These are phyloP conservation scores for Backusella parvicylindrica DNA, from an alignment of 192 early-diverging fungal species.

Conservation along the genomic window DNA sequence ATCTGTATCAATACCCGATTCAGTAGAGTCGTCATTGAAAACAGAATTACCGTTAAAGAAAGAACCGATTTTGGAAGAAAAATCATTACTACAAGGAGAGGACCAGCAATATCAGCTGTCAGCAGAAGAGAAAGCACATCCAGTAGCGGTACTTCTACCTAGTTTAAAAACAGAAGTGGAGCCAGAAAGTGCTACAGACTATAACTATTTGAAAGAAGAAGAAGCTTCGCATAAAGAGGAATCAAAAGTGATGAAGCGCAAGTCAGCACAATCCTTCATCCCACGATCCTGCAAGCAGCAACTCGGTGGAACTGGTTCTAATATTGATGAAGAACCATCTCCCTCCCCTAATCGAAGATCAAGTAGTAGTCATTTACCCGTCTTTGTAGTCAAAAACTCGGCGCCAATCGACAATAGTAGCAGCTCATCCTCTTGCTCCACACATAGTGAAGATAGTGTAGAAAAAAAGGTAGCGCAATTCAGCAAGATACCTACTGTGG, in stretches of 20 bases:
- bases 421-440: background rate
- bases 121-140: background rate
- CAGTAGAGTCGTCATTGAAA: background rate
- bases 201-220: background rate
- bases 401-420: background rate
- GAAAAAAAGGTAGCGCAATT: background rate
- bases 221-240: background rate
- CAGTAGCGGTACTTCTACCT: background rate
- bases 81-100: background rate
- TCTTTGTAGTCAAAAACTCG: background rate
- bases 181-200: background rate
- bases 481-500: background rate
- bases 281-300: background rate
- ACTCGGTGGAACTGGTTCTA: background rate
- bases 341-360: background rate
- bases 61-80: background rate
- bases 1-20: background rate
- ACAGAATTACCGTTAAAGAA: background rate
- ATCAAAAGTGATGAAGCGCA: background rate
- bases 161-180: background rate
- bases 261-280: background rate
- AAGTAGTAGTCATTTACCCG: background rate
- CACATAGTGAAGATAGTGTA: background rate
- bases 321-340: background rate
- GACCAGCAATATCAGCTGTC: background rate